Conservation (phyloP, 768 basidiomycete species). For the Leccinum ochraceum region DNA sequence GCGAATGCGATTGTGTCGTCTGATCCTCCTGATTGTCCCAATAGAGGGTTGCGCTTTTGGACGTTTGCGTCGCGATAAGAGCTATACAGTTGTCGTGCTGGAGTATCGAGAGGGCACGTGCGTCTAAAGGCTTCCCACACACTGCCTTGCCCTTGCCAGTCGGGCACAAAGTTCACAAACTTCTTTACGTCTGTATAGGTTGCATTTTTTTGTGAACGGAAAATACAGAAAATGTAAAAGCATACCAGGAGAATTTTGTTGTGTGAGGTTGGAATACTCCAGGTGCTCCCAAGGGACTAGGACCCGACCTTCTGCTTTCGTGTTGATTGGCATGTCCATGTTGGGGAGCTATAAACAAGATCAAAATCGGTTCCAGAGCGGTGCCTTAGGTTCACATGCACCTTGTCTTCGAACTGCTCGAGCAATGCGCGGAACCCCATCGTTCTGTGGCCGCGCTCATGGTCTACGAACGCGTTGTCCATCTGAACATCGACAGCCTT, state of each 20-base stretch:
- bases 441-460: constrained; percentile 76
- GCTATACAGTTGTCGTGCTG: constrained; percentile 81
- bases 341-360: constrained; percentile 67
- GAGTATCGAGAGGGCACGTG: constrained; percentile 78
- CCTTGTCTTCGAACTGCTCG: constrained; percentile 63
- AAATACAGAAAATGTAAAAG: not conserved
- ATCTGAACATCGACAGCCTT: constrained; percentile 58
- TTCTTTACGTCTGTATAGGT: constrained; percentile 44
- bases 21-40: constrained; percentile 25
- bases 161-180: constrained; percentile 70
- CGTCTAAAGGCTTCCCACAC: constrained; percentile 96
- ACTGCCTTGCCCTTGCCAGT: constrained; percentile 81
- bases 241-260: constrained; percentile 37
- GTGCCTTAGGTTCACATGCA: constrained; percentile 32
- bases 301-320: constrained; percentile 90
- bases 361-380: not conserved
- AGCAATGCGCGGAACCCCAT: constrained; percentile 77
- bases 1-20: constrained; percentile 69
- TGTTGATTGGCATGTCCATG: constrained; percentile 94
- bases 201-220: constrained; percentile 2
- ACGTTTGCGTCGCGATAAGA: constrained; percentile 59
- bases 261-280: constrained; percentile 69
- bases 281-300: constrained; percentile 91
- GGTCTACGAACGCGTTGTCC: constrained; percentile 53
- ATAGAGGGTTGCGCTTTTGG: constrained; percentile 29